Conservation (phyloP, 2,329 filamentous ascomycete genomes). For the Pseudocercospora cruenta region DNA sequence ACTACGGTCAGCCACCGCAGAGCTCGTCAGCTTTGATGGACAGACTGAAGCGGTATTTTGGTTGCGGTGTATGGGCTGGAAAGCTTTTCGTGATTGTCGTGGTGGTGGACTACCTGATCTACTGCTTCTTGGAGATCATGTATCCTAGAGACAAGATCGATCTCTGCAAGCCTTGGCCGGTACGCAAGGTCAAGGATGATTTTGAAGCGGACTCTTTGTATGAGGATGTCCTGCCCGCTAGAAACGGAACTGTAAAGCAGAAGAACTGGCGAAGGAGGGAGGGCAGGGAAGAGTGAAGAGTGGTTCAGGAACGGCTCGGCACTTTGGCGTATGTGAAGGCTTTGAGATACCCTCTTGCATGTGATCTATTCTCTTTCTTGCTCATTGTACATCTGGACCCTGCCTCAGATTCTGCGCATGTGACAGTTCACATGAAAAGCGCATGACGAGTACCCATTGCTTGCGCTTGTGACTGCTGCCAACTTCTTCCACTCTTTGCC, state of each 20-base stretch:
- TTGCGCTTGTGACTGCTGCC: not conserved
- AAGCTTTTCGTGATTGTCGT: slow-evolving; percentile 96
- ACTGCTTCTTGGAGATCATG: slow-evolving; percentile 83
- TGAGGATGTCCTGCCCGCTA: slow-evolving; percentile 11
- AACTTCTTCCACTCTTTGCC: not conserved
- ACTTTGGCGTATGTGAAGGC: not conserved
- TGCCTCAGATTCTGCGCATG: not conserved
- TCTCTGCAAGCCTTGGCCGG: slow-evolving; percentile 85
- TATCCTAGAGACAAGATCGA: slow-evolving; percentile 86
- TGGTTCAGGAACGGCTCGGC: not conserved
- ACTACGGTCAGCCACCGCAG: slow-evolving; percentile 57
- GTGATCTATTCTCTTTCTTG: not conserved
- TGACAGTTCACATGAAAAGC: not conserved
- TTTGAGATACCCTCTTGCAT: not conserved
- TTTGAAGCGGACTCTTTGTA: slow-evolving; percentile 10
- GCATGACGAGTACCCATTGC: not conserved
- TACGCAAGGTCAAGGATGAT: not conserved
- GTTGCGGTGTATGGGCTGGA: slow-evolving; percentile 96
- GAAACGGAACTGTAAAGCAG: slow-evolving; percentile 22
- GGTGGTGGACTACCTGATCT: slow-evolving; percentile 90
- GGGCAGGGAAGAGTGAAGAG: not conserved
- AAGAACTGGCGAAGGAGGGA: slow-evolving; percentile 16
- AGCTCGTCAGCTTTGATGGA: slow-evolving; percentile 93
- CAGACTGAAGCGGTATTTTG: slow-evolving; percentile 92
- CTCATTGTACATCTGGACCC: not conserved